These are phyloP conservation scores for Barnettozyma botsteinii DNA, from an alignment of 805 yeast genomes.

Conservation along the genomic window DNA sequence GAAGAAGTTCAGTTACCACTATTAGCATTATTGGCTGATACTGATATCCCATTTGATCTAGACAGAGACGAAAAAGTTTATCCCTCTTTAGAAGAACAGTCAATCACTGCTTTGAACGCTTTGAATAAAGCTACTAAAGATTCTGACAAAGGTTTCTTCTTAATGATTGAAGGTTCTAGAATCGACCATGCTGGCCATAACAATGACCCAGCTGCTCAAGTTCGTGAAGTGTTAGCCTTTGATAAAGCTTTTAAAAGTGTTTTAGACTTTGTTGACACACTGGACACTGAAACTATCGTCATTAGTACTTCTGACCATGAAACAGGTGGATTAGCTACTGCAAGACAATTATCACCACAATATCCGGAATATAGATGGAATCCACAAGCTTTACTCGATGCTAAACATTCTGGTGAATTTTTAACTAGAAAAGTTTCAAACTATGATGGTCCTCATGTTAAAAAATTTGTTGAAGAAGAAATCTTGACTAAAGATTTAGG, in stretches of 20 bases:
- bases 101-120: conserved; percentile 65
- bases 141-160: conserved; percentile 78
- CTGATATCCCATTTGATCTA: conserved; percentile 78
- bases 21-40: conserved; percentile 66
- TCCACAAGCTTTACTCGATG: conserved; percentile 68
- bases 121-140: conserved; percentile 61
- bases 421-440: conserved; percentile 42
- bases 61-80: conserved; percentile 58
- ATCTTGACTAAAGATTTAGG: conserved; percentile 65
- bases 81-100: conserved; percentile 80
- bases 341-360: conserved; percentile 59
- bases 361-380: conserved; percentile 89
- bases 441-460: conserved; percentile 30
- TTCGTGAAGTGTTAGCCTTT: conserved; percentile 82
- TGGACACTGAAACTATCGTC: conserved; percentile 72
- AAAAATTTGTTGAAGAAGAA: conserved; percentile 43
- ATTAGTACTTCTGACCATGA: conserved; percentile 91
- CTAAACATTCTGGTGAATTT: conserved; percentile 74
- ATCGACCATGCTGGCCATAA: conserved; percentile 95
- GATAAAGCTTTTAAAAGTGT: conserved; percentile 78
- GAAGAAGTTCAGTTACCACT: conserved; percentile 67
- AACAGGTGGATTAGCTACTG: conserved; percentile 89
- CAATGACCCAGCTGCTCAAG: conserved; percentile 93
- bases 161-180: conserved; percentile 85
- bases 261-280: conserved; percentile 55